Conservation (phyloP, 2,329 filamentous ascomycete species). For the Paraphoma sp. region DNA sequence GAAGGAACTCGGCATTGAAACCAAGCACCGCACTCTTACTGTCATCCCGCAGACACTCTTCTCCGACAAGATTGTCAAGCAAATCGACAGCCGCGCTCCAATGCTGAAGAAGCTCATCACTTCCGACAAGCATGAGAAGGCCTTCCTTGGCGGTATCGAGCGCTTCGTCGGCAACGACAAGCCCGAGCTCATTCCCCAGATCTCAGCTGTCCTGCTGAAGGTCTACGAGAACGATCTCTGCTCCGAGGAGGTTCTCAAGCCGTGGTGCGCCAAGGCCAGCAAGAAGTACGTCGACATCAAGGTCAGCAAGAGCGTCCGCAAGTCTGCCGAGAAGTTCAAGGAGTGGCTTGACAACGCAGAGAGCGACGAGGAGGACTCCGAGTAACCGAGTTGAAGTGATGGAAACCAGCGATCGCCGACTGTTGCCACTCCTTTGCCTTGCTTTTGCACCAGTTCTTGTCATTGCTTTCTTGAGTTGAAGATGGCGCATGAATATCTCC, state of each 20-base stretch:
- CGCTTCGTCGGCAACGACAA: slow-evolving; percentile 86
- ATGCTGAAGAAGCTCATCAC: slow-evolving; percentile 94
- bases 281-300: slow-evolving; percentile 95
- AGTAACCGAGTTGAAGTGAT: slow-evolving; percentile 16
- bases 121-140: slow-evolving; percentile 93
- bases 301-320: slow-evolving; percentile 93
- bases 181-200: slow-evolving; percentile 76
- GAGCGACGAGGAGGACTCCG: slow-evolving; percentile 56
- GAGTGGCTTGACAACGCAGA: slow-evolving; percentile 87
- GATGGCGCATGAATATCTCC: slow-evolving; percentile 29
- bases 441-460: slow-evolving; percentile 11
- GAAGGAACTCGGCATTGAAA: slow-evolving; percentile 92
- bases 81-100: slow-evolving; percentile 81
- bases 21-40: slow-evolving; percentile 90
- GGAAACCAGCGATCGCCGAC: slow-evolving; percentile 3
- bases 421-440: slow-evolving; percentile 11
- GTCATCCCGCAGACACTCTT: slow-evolving; percentile 95
- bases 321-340: slow-evolving; percentile 91
- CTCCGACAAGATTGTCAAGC: slow-evolving; percentile 84
- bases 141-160: slow-evolving; percentile 92
- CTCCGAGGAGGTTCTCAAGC: slow-evolving; percentile 84
- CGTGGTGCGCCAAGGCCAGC: slow-evolving; percentile 93
- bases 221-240: slow-evolving; percentile 92
- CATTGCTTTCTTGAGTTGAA: slow-evolving; percentile 7
- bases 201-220: slow-evolving; percentile 86